A percentile compares a stretch with the other conserved stretches of the same genome.
Evolutionary conservation across 1,284 basidiomycete genomes (phyloP).

Genomic region (Ustilago tritici): DNA sequence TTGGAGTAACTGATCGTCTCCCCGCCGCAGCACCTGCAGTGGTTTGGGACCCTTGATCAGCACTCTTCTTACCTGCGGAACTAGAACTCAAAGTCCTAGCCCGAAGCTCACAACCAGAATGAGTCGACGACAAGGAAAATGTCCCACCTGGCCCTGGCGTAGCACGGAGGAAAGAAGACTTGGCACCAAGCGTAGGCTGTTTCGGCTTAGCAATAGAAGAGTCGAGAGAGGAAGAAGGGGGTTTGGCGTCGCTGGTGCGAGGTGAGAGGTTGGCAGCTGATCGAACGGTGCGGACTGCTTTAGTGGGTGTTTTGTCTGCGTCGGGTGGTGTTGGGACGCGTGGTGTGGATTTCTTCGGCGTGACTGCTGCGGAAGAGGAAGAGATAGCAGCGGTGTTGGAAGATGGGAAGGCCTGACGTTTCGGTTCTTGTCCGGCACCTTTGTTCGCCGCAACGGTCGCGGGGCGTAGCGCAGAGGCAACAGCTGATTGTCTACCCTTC

Average conservation of each 20-base stretch:
- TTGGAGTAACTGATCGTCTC: slow-evolving; percentile 10
- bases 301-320: slow-evolving; percentile 31
- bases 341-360: slow-evolving; percentile 6
- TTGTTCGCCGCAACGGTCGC: not conserved
- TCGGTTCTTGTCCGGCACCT: not conserved
- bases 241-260: slow-evolving; percentile 6
- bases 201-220: slow-evolving; percentile 7
- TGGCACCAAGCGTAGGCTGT: slow-evolving; percentile 10
- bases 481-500: not conserved
- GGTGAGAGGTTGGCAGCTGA: slow-evolving; percentile 16
- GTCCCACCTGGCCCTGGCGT: slow-evolving; percentile 51
- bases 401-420: not conserved
- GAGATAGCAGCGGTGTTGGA: not conserved
- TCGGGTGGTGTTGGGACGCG: slow-evolving; percentile 8
- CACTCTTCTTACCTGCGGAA: not conserved
- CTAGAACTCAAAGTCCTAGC: slow-evolving; percentile 21
- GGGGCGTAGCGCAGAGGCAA: not conserved
- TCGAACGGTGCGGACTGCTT: slow-evolving; percentile 17
- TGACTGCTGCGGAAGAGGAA: not conserved
- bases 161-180: slow-evolving; percentile 42
- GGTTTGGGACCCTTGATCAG: not conserved
- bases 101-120: slow-evolving; percentile 20
- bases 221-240: slow-evolving; percentile 10
- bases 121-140: slow-evolving; percentile 33
- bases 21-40: not conserved